phyloP scores from a whole-genome alignment of 2,329 filamentous ascomycete species.

The Cordyceps tenuipes region DNA sequence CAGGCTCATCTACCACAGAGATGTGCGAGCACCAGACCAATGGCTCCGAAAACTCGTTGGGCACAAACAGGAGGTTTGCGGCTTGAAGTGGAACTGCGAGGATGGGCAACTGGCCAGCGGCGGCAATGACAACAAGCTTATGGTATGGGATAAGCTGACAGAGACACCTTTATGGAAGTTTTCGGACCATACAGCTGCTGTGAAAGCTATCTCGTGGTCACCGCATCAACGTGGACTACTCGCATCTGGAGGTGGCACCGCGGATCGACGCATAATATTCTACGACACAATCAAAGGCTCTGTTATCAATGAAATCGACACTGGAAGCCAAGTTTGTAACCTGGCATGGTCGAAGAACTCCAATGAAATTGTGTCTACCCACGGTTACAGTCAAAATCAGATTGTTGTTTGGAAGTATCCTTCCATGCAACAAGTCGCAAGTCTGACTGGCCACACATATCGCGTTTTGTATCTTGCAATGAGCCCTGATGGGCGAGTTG shows the following conservation, averaged over 20 bases:
- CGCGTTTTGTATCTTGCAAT: conserved; percentile 93
- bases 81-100: conserved; percentile 93
- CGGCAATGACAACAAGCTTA: conserved; percentile 96
- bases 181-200: conserved; percentile 87
- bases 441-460: conserved; percentile 91
- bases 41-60: conserved; percentile 80
- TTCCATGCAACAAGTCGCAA: conserved; percentile 93
- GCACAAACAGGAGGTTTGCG: conserved; percentile 97
- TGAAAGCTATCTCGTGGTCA: conserved; percentile 97
- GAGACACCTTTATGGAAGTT: conserved; percentile 91
- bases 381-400: conserved; percentile 96
- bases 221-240: conserved; percentile 89
- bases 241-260: conserved; percentile 93
- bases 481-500: conserved; percentile 88
- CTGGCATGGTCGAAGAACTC: conserved; percentile 95
- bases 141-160: conserved; percentile 97
- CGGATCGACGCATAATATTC: conserved; percentile 93
- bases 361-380: conserved; percentile 93
- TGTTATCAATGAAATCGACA: conserved; percentile 82
- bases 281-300: conserved; percentile 88
- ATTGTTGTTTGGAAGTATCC: conserved; percentile 99
- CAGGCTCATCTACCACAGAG: conserved; percentile 87
- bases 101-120: conserved; percentile 91
- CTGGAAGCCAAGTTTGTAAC: conserved; percentile 97
- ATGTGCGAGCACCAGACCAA: conserved; percentile 87